Evolutionary conservation across 164 flowering plant species (phyloP), one percentile per base, ranked within the genome.

Genomic region (Euptelea pleiosperma): DNA sequence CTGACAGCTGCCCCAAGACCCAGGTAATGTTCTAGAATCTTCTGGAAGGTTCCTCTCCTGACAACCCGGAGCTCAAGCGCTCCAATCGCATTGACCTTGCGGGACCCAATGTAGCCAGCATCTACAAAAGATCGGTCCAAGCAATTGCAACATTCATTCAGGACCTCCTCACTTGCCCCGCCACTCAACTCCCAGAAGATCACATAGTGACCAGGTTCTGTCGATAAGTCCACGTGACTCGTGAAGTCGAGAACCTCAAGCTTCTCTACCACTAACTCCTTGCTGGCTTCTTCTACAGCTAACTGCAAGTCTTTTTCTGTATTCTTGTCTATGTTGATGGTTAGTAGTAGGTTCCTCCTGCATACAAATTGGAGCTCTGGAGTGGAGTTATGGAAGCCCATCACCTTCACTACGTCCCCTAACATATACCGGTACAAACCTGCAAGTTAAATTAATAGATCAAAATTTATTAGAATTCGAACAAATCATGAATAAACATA

Each of bases 241-340:
- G 95, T 77, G 81, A 79, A 90, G 58, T 93, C 99, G 0, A 86
- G 68, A 0, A 91, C 69, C 33, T 94, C 97, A 0, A 77, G 61
- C 51, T 83, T 84, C 37, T 85, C 88, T 4, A 55, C 77, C 1
- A 79, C 70, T 16, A 90, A 44, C 1, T 72, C 42, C 69, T 79
- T 73, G 46, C 70, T 58, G 0, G 95, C 95, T 15, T 63, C 77
- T 60, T 86, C 95, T 3, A 94, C 99, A 0, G 90, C 66, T 15
- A 82, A 55, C 65, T 90, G 95, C 12, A 94, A 51, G 55, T 94
- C 99, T 61, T 80, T 83, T 72, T 94, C 99, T 0, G 97, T 94
- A 82, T 81, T 91, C 82, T 94, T 94, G 90, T 94, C 99, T 5
- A 91, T 85, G 82, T 91, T 85, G 61, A 94, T 70, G 34, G 66